phyloP scores from a whole-genome alignment of 2,329 filamentous ascomycete species.

The Monilinia aucupariae region DNA sequence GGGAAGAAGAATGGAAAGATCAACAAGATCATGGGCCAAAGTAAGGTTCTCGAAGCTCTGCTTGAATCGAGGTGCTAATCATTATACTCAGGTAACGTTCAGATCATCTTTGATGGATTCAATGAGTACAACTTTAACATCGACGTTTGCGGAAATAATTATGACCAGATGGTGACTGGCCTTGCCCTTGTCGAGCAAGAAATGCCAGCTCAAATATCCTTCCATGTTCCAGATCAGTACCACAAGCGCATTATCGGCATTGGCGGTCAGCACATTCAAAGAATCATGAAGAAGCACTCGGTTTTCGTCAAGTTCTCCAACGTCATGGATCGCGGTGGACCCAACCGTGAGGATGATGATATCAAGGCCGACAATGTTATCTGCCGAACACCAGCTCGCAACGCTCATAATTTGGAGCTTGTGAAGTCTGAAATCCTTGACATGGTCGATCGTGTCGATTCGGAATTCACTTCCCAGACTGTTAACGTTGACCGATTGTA shows the following conservation, averaged over 20 bases:
- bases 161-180: constrained; percentile 91
- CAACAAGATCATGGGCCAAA: constrained; percentile 99
- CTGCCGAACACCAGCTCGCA: constrained; percentile 92
- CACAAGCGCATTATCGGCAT: constrained; percentile 99
- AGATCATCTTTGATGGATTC: constrained; percentile 98
- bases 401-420: constrained; percentile 91
- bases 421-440: constrained; percentile 99
- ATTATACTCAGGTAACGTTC: constrained; percentile 60
- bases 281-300: constrained; percentile 99
- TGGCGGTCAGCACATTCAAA: constrained; percentile 95
- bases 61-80: neutral
- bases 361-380: constrained; percentile 99
- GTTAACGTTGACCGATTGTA: constrained; percentile 93
- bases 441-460: constrained; percentile 86
- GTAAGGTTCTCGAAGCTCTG: constrained; percentile 34
- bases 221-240: constrained; percentile 98
- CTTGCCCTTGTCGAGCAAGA: constrained; percentile 93
- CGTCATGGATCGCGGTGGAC: constrained; percentile 88
- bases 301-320: constrained; percentile 99
- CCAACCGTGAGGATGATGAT: constrained; percentile 94
- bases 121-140: constrained; percentile 99
- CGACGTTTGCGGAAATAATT: constrained; percentile 86
- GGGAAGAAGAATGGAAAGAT: constrained; percentile 99
- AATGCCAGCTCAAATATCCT: constrained; percentile 98
- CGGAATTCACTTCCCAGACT: constrained; percentile 91